A percentile compares a stretch with the other conserved stretches of the same genome.
Evolutionary conservation across 1,284 basidiomycete genomes (phyloP).

Genomic region (Sanguinoderma infundibulare): DNA sequence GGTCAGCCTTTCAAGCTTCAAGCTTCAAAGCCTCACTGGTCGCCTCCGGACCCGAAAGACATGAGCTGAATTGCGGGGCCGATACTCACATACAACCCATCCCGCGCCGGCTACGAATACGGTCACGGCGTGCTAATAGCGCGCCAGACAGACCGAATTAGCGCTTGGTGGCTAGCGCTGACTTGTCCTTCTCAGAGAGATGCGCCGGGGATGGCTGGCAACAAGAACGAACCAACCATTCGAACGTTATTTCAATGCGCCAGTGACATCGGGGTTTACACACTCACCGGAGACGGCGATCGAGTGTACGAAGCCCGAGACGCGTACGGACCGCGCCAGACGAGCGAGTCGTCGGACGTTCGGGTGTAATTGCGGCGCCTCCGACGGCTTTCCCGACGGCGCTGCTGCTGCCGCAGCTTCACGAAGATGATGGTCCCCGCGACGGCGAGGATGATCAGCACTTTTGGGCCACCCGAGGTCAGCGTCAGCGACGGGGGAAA

Average conservation of each 20-base stretch:
- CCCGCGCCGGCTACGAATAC: not conserved
- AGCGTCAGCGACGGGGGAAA: too few species aligned
- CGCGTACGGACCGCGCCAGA: constrained; percentile 14
- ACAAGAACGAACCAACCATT: not conserved
- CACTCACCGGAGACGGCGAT: constrained; percentile 23
- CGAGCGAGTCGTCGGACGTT: not conserved
- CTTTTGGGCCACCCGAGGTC: constrained; percentile 2
- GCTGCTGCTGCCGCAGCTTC: constrained; percentile 22
- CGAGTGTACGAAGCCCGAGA: constrained; percentile 13
- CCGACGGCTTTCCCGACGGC: constrained; percentile 3
- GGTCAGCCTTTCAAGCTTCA: too few species aligned
- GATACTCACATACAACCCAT: not conserved
- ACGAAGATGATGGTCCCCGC: constrained; percentile 12
- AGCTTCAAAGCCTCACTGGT: too few species aligned
- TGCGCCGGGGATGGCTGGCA: constrained; percentile 15
- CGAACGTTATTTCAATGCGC: not conserved
- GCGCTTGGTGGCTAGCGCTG: constrained; percentile 14
- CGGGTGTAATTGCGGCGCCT: constrained; percentile 2
- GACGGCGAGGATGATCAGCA: constrained; percentile 12
- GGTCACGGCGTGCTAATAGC: not conserved
- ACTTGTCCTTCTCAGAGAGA: constrained; percentile 16
- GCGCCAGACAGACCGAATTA: not conserved
- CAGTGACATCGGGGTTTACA: not conserved
- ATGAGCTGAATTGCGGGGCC: not conserved
- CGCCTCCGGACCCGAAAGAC: too few species aligned